A percentile compares a stretch with the other conserved stretches of the same genome.
phyloP scores from a whole-genome alignment of 345 rosid genomes.

The Schrenkiella parvula region DNA sequence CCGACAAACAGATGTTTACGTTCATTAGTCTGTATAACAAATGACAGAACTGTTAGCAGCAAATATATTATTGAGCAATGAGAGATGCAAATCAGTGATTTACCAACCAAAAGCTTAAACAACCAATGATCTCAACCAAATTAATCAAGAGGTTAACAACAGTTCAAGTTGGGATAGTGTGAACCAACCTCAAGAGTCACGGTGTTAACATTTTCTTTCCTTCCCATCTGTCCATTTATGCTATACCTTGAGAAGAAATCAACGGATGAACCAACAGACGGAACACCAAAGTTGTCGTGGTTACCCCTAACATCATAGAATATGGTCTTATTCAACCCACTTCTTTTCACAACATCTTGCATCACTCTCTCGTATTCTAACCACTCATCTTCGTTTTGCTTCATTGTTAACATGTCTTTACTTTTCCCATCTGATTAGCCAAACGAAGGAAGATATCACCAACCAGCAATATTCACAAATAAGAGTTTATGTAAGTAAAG shows the following conservation, averaged over 20 bases:
- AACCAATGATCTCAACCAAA: background rate
- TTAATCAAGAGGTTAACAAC: background rate
- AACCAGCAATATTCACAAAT: background rate
- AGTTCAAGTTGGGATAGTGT: background rate
- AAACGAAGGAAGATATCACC: constrained; percentile 13
- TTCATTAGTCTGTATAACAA: constrained; percentile 46
- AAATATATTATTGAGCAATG: background rate
- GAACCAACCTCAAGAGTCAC: constrained; percentile 69
- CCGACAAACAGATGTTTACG: constrained; percentile 77
- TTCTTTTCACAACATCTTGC: constrained; percentile 58
- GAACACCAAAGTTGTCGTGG: constrained; percentile 92
- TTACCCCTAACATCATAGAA: constrained; percentile 95
- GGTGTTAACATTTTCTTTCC: constrained; percentile 52
- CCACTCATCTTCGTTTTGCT: constrained; percentile 87
- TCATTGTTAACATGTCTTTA: constrained; percentile 71
- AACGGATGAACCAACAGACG: constrained; percentile 47
- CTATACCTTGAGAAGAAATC: constrained; percentile 87
- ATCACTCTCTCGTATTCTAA: constrained; percentile 65
- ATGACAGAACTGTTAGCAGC: constrained; percentile 20
- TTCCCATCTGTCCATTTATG: constrained; percentile 67
- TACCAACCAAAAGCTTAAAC: background rate
- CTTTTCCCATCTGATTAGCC: constrained; percentile 79
- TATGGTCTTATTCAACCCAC: constrained; percentile 62
- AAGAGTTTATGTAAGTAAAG: background rate
- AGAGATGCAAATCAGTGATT: background rate